These are phyloP conservation scores for Halophytophthora batemanensis DNA, from an alignment of 352 stramenopile genomes.

Conservation along the genomic window DNA sequence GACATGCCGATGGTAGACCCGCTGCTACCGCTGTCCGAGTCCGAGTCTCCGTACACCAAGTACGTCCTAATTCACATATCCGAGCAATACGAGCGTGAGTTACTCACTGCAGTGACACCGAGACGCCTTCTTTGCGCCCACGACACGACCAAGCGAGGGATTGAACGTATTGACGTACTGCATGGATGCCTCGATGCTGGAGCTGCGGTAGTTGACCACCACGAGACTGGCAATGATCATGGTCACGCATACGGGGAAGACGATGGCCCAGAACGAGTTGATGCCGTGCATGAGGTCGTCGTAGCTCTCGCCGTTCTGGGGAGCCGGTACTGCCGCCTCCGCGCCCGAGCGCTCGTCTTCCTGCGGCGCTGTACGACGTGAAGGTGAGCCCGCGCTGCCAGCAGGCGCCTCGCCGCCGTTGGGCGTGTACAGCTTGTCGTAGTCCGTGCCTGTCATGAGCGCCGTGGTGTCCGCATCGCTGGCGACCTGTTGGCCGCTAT, in stretches of 20 bases:
- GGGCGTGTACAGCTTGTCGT: conserved; percentile 68
- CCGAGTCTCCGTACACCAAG: conserved; percentile 71
- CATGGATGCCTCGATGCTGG: conserved; percentile 76
- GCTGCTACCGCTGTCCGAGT: conserved; percentile 25
- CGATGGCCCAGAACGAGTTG: conserved; percentile 86
- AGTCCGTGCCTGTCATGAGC: conserved; percentile 29
- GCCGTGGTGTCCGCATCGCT: conserved; percentile 37
- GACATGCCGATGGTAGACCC: conserved; percentile 56
- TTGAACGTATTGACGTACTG: conserved; percentile 29
- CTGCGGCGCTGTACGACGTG: conserved; percentile 4
- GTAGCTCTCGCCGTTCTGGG: conserved; percentile 30
- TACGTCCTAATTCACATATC: conserved; percentile 41
- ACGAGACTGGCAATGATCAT: conserved; percentile 81
- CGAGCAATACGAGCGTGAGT: neutral
- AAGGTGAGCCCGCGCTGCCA: conserved; percentile 5
- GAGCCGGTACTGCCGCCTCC: neutral
- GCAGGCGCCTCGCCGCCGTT: conserved; percentile 27
- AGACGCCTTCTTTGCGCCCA: neutral
- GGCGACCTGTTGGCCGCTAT: conserved; percentile 18
- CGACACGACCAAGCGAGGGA: neutral
- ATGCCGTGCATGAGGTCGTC: conserved; percentile 85
- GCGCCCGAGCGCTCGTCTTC: neutral
- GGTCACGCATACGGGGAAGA: conserved; percentile 78
- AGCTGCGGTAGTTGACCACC: conserved; percentile 82
- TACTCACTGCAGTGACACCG: neutral